A percentile compares a stretch with the other conserved stretches of the same genome.
Conservation (phyloP, 345 rosid species). For the Sonneratia caseolaris region DNA sequence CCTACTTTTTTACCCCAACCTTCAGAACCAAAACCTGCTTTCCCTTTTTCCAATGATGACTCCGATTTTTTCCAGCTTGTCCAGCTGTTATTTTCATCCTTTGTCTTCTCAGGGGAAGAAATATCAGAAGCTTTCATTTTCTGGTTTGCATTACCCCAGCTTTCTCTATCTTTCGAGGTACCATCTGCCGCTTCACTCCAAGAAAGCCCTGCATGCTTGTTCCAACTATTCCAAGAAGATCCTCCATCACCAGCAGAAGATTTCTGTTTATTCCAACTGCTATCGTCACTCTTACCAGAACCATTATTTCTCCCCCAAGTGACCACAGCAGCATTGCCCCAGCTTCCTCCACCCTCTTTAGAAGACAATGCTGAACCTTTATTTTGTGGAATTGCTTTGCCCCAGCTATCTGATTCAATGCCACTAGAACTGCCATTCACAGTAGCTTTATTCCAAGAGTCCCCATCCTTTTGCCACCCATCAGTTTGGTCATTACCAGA, state of each 20-base stretch:
- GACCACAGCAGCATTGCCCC: slow-evolving; percentile 24
- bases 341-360: slow-evolving; percentile 17
- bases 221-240: slow-evolving; percentile 19
- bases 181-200: slow-evolving; percentile 4
- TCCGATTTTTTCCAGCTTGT: slow-evolving; percentile 6
- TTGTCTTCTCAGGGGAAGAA: slow-evolving; percentile 9
- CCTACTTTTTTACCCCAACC: slow-evolving; percentile 1
- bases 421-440: slow-evolving; percentile 22
- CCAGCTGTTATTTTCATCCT: slow-evolving; percentile 6
- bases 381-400: slow-evolving; percentile 24
- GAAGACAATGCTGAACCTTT: slow-evolving; percentile 18
- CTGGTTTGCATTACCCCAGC: slow-evolving; percentile 8
- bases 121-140: slow-evolving; percentile 3
- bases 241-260: slow-evolving; percentile 11
- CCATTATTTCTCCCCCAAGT: slow-evolving; percentile 20
- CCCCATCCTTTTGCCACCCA: slow-evolving; percentile 33
- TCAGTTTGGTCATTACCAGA: slow-evolving; percentile 24
- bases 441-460: slow-evolving; percentile 45
- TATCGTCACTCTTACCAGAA: background rate
- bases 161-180: slow-evolving; percentile 8
- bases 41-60: background rate
- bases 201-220: slow-evolving; percentile 12
- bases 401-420: slow-evolving; percentile 34
- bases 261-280: slow-evolving; percentile 17
- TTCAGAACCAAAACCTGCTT: background rate